A percentile compares a stretch with the other conserved stretches of the same genome.
These are phyloP conservation scores for Pholiota conissans DNA, from an alignment of 768 basidiomycete species.

Conservation along the genomic window DNA sequence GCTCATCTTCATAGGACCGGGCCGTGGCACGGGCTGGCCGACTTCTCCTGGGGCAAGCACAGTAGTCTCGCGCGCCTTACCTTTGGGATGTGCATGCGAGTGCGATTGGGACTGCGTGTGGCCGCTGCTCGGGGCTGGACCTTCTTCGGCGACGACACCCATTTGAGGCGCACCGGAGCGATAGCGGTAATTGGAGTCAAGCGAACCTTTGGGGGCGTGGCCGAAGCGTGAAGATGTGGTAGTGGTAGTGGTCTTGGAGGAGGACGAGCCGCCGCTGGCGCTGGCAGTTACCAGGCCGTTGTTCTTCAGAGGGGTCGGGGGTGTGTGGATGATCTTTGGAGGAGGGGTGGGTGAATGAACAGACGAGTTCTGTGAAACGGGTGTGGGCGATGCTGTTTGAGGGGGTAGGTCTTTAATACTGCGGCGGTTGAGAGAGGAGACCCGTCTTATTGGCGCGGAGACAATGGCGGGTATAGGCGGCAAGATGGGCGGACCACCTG, in stretches of 20 bases:
- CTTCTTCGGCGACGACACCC: slow-evolving; percentile 39
- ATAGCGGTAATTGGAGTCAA: slow-evolving; percentile 38
- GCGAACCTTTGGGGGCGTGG: slow-evolving; percentile 28
- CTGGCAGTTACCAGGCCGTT: slow-evolving; percentile 12
- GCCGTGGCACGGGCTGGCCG: slow-evolving; percentile 6
- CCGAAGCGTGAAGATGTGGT: slow-evolving; percentile 4
- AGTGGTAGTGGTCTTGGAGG: neutral
- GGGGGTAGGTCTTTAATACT: slow-evolving; percentile 21
- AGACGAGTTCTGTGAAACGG: neutral
- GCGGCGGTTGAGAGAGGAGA: slow-evolving; percentile 27
- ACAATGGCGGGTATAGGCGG: slow-evolving; percentile 25
- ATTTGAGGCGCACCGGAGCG: slow-evolving; percentile 24
- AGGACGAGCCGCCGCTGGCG: slow-evolving; percentile 7
- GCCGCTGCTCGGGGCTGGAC: slow-evolving; percentile 6
- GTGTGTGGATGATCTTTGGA: slow-evolving; percentile 33
- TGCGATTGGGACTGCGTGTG: neutral
- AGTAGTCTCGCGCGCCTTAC: slow-evolving; percentile 26
- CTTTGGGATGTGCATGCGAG: slow-evolving; percentile 19
- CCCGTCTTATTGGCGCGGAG: slow-evolving; percentile 30
- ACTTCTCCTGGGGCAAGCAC: slow-evolving; percentile 11
- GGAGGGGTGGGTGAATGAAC: slow-evolving; percentile 11
- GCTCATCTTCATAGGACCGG: slow-evolving; percentile 23
- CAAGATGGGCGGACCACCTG: slow-evolving; percentile 12
- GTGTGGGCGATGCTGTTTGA: neutral
- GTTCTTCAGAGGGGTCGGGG: slow-evolving; percentile 28